A percentile compares a stretch with the other conserved stretches of the same genome.
Conservation (phyloP, 1,284 basidiomycete genomes). For the Xerocomus nothofagi region DNA sequence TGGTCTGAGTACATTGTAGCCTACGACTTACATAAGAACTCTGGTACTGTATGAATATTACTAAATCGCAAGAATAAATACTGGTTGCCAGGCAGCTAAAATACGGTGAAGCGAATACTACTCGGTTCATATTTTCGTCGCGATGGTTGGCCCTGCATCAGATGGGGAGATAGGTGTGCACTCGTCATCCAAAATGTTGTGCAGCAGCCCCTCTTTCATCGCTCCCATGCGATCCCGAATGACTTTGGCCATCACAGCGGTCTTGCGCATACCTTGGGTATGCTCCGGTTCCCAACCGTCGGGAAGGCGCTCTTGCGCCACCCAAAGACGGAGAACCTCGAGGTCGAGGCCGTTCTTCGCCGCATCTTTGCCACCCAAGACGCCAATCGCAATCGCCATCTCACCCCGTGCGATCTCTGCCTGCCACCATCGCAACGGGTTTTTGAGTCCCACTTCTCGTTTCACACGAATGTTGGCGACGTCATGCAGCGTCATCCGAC, state of each 20-base stretch:
- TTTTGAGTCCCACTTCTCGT: constrained; percentile 40
- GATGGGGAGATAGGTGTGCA: constrained; percentile 8
- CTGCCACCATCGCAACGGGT: constrained; percentile 44
- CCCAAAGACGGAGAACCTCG: constrained; percentile 49
- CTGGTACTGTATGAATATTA: too few species aligned
- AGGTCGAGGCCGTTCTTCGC: constrained; percentile 42
- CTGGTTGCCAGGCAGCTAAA: background rate
- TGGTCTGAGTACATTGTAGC: too few species aligned
- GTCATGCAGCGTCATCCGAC: constrained; percentile 36
- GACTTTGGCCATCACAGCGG: constrained; percentile 25
- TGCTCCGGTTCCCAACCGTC: constrained; percentile 51
- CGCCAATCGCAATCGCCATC: constrained; percentile 57
- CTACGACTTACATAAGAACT: too few species aligned
- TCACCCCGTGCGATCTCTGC: constrained; percentile 65
- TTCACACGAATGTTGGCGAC: constrained; percentile 48
- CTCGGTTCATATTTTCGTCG: background rate
- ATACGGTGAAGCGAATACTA: background rate
- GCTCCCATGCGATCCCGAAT: constrained; percentile 31
- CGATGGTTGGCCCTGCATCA: background rate
- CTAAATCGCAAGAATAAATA: too few species aligned
- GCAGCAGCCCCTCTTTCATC: constrained; percentile 14
- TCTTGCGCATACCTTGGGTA: constrained; percentile 44
- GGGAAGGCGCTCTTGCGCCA: constrained; percentile 52
- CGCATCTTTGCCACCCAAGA: constrained; percentile 33
- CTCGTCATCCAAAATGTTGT: constrained; percentile 23